Base-by-base conservation (phyloP, 208 protist species). In the Novymonas esmeraldas region DNA sequence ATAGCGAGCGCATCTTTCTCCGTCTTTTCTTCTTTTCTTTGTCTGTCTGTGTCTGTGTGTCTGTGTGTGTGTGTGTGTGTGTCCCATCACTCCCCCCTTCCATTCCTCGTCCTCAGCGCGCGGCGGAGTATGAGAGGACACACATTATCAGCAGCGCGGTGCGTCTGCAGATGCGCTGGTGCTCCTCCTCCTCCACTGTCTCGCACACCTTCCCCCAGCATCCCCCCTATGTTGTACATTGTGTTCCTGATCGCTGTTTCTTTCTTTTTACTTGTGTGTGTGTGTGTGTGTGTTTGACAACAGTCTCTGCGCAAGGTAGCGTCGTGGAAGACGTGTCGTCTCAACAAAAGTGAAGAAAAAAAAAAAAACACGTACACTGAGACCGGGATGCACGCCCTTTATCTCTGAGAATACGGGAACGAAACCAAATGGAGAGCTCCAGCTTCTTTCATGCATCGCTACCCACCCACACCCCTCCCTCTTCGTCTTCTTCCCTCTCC, bases 81-180 rank as follows among this genome's bases (percentile, higher is more conserved):
- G n/a, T 24, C 22, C n/a, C 22, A 11, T 48, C 42, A 11, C 11
- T 49, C 22, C 50, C 2, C 48, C 24, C 26, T 24, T 36, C 5
- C 56, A 22, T 33, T 38, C 49, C 49, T 50, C 28, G n/a, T 29
- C 45, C 16, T 50, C 45, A n/a, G 22, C n/a, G n/a, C n/a, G n/a
- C n/a, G n/a, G n/a, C n/a, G n/a, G n/a, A n/a, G n/a, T n/a, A n/a
- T n/a, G n/a, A n/a, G n/a, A n/a, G n/a, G n/a, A n/a, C n/a, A n/a
- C n/a, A n/a, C n/a, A n/a, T n/a, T n/a, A n/a, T n/a, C n/a, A n/a
- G n/a, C n/a, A n/a, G n/a, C n/a, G n/a, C n/a, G n/a, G 31, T n/a
- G 34, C 51, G 18, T 20, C 11, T 39, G 31, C 16, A n/a, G 9
- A n/a, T n/a, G 39, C 16, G 31, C 28, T 6, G 51, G 16, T 39